Conservation (phyloP, 2,329 filamentous ascomycete genomes). For the Fusarium chuoi region DNA sequence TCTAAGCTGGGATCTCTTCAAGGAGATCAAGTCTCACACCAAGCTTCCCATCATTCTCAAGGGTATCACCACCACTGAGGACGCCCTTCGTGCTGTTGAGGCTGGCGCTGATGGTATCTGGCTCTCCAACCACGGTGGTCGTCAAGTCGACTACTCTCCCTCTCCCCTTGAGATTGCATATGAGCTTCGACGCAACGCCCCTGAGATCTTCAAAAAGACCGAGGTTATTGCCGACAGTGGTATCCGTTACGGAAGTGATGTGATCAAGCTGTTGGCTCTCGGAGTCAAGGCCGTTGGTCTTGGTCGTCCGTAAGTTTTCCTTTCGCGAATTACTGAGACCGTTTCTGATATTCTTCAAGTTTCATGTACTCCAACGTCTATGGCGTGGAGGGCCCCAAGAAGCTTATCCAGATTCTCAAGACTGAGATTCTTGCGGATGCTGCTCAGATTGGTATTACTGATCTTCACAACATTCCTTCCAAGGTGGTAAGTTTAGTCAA, state of each 20-base stretch:
- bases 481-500: constrained; percentile 29
- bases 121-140: constrained; percentile 55
- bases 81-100: constrained; percentile 49
- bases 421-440: constrained; percentile 54
- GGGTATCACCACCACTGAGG: constrained; percentile 52
- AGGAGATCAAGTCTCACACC: constrained; percentile 47
- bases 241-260: constrained; percentile 52
- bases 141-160: constrained; percentile 52
- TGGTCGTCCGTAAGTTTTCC: constrained; percentile 50
- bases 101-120: constrained; percentile 51
- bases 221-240: constrained; percentile 53
- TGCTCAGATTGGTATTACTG: constrained; percentile 48
- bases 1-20: constrained; percentile 41
- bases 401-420: constrained; percentile 60
- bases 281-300: constrained; percentile 55
- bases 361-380: constrained; percentile 64
- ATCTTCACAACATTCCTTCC: constrained; percentile 39
- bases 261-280: constrained; percentile 53
- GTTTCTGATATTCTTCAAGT: constrained; percentile 10
- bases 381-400: constrained; percentile 58
- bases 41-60: constrained; percentile 52
- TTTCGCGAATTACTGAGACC: no score
- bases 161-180: constrained; percentile 42
- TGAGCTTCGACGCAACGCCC: constrained; percentile 51
- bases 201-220: constrained; percentile 50